Evolutionary conservation across 2,329 filamentous ascomycete genomes (phyloP), one percentile per base, ranked within the genome.

Genomic region (Xylariales sp.): DNA sequence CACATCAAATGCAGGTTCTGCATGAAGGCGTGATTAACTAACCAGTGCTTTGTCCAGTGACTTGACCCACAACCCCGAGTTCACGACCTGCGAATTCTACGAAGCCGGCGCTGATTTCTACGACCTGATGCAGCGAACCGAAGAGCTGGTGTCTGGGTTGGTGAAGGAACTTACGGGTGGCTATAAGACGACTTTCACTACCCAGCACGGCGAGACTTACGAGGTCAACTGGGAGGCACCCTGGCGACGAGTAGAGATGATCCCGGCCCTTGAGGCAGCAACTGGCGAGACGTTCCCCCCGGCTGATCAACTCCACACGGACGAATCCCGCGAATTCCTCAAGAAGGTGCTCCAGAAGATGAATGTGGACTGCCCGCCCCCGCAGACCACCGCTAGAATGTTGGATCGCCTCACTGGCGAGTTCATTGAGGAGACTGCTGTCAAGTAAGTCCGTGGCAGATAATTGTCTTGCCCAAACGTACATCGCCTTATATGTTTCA

Each of bases 41-140:
- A n/a, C n/a, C n/a, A n/a, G n/a, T n/a, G n/a, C n/a, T n/a, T n/a
- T n/a, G n/a, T n/a, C n/a, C 42, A 84, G 88, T 47, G 88, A 95
- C 61, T 71, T 93, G 35, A 98, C 93, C 6, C 93, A 98, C 74
- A 98, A 97, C 72, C 93, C 87, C 27, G 93, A 98, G 62, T 98
- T 98, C 71, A 98, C 93, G 29, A 95, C 88, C 18, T 88, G 88
- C 62, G 93, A 98, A 65, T 97, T 97, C 69, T 98, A 98, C 67
- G 83, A 86, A 78, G 91, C 93, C 4, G 97, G 89, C 50, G 85
- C 85, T 40, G 89, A 95, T 63, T 80, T 95, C 51, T 86, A 94
- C 63, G 93, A 97, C 58, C 72, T 96, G 42, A 88, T 95, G 84
- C 70, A 85, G 43, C 76, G 88, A 56, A 97, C 93, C 2, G 93